Evolutionary conservation across 345 rosid species (phyloP), one percentile per base, ranked within the genome.

Genomic region (Bruguiera sexangula): DNA sequence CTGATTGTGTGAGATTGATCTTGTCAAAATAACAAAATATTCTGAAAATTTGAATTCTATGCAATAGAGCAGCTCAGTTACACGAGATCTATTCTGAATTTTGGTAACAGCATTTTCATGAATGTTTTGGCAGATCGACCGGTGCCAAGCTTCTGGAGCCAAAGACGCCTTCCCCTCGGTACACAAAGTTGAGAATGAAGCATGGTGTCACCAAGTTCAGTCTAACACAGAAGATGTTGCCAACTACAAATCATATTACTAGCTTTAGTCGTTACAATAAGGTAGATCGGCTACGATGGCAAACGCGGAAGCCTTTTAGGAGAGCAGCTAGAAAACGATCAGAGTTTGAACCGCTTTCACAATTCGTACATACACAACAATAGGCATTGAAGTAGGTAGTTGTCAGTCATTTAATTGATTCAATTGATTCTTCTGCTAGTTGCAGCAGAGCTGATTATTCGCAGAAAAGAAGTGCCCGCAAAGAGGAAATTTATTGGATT

Each of bases 281-380:
- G 68, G 80, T 81, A 34, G 85, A 71, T 73, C 58, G 48, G 26
- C 70, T 89, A 31, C 69, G 84, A 83, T 91, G 98, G 98, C 83
- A 56, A 53, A 85, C 68, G 58, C 81, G 85, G 71, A 94, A 94
- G 90, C 91, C 90, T 36, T 79, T 81, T 75, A 78, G 89, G 79
- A 83, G 96, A 73, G 78, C 72, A 51, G 84, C 83, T 20, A 87
- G 80, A 71, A 81, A 72, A 74, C 81, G 87, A 18, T 66, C 80
- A 18, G 82, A 73, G 66, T 77, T 89, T 62, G 85, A 81, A 66
- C 46, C 78, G 60, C 87, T 91, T 19, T 81, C 80, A n/a, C 79
- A 81, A 59, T 85, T 85, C 72, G 84, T 87, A 70, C 65, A 78
- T 53, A 31, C 31, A 51, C 71, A 81, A 65, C 69, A 73, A 67